Evolutionary conservation across 352 stramenopile species (phyloP), one percentile per base, ranked within the genome.

Genomic region (Globisporangium camurandrum): DNA sequence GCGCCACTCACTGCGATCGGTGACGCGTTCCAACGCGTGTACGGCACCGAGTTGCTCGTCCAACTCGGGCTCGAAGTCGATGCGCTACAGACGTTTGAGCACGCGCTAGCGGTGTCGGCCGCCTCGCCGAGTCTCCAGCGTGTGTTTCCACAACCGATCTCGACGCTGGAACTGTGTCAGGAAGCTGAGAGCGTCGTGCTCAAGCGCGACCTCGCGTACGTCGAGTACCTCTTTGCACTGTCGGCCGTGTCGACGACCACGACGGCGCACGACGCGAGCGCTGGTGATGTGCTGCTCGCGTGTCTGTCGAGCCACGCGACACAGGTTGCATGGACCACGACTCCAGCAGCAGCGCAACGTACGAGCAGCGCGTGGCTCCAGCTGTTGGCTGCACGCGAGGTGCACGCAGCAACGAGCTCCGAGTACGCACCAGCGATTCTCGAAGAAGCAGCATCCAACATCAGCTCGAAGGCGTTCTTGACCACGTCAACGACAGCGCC

Each of bases 161-260:
- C 76, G 40, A 86, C 76, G 17, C 69, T 83, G 28, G 57, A 67
- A 26, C 41, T 91, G 26, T 91, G 77, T 36, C 73, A 88, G 42
- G 61, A 67, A 23, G 67, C 70, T 2, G 73, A 86, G 23, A 64
- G 16, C 2, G 69, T 83, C 38, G 59, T 73, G 44, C 24, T 88
- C 8, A 67, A 79, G 39, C 72, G 75, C 28, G 76, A 91, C 36
- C 54, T 84, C 28, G 63, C 61, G 3, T 87, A 84, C 36, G 49
- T 84, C 12, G 80, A 91, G 52, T 69, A 86, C 28, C 56, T 88
- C 7, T 46, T 88, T 11, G 56, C 53, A 0, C 39, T 39, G 1
- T 62, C 58, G 4, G 48, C 49, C 10, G 40, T 57, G 8, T 16
- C 46, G 1, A 30, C 22, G 46, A 38, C 50, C 16, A n/a, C 12